phyloP scores from a whole-genome alignment of 2,329 filamentous ascomycete genomes.

The Botrytis medusae region DNA sequence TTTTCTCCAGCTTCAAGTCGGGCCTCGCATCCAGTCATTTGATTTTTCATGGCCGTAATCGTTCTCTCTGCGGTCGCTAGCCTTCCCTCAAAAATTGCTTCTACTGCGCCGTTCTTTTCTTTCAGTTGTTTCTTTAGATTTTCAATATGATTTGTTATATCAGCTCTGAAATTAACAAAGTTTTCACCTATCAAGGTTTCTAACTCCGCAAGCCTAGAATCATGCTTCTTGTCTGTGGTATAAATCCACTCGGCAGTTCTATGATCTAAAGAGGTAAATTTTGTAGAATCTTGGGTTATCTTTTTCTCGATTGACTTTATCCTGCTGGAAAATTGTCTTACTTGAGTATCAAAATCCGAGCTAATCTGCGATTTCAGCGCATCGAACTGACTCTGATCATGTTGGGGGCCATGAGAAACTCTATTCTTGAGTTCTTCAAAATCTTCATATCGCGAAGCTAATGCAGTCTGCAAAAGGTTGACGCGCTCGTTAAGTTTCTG shows the following conservation, averaged over 20 bases:
- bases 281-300: neutral
- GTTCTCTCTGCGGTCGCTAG: neutral
- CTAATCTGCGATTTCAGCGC: neutral
- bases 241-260: constrained; percentile 15
- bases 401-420: neutral
- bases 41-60: neutral
- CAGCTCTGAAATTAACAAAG: neutral
- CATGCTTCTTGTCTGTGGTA: neutral
- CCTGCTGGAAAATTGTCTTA: neutral
- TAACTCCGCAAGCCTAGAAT: constrained; percentile 2
- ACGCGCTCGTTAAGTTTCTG: neutral
- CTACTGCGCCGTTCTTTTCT: neutral
- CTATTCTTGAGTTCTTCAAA: constrained; percentile 8
- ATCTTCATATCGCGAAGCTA: neutral
- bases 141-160: neutral
- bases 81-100: neutral
- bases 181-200: neutral
- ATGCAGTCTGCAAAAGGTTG: constrained; percentile 4
- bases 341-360: neutral
- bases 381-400: neutral
- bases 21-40: neutral
- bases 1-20: neutral
- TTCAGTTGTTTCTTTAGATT: neutral
- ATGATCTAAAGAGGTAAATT: constrained; percentile 19
- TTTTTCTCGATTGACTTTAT: constrained; percentile 13